Percentiles rank a stretch among this genome's conserved stretches.
Evolutionary conservation across 78 protist species (phyloP).

Genomic region (Cavenderia fasciculata): DNA sequence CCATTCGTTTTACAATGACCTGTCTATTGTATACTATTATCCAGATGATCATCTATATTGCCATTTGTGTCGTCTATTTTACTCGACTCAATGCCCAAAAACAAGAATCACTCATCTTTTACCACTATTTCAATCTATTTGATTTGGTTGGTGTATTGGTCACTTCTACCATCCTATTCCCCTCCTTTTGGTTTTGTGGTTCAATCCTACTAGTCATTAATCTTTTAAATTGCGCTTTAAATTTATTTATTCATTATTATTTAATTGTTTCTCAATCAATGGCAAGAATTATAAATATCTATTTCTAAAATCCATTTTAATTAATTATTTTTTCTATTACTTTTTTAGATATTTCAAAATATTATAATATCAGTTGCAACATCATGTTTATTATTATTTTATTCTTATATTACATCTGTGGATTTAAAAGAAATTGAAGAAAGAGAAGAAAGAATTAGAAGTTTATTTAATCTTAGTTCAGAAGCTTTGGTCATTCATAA

Average conservation of each 20-base stretch:
- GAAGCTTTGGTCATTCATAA: constrained; percentile 57
- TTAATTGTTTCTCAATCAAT: background rate
- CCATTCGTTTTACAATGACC: too few species aligned
- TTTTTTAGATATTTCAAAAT: constrained; percentile 32
- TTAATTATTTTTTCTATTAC: background rate
- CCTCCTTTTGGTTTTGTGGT: constrained; percentile 4
- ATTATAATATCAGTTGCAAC: constrained; percentile 10
- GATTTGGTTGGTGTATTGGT: too few species aligned
- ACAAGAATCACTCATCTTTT: too few species aligned
- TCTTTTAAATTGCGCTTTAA: background rate
- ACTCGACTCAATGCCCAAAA: too few species aligned
- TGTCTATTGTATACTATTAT: too few species aligned
- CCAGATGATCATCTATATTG: too few species aligned
- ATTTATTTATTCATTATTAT: background rate
- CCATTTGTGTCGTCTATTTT: too few species aligned
- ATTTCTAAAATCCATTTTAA: too few species aligned
- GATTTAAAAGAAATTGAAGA: constrained; percentile 31
- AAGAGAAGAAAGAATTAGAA: constrained; percentile 50
- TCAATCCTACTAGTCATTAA: background rate
- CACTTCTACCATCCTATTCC: constrained; percentile 22
- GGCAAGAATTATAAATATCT: background rate
- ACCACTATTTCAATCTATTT: too few species aligned
- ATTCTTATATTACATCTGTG: constrained; percentile 6
- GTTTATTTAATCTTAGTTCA: constrained; percentile 54
- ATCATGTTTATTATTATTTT: constrained; percentile 25